Evolutionary conservation across 345 rosid genomes (phyloP).

Genomic region (Salix brachista): DNA sequence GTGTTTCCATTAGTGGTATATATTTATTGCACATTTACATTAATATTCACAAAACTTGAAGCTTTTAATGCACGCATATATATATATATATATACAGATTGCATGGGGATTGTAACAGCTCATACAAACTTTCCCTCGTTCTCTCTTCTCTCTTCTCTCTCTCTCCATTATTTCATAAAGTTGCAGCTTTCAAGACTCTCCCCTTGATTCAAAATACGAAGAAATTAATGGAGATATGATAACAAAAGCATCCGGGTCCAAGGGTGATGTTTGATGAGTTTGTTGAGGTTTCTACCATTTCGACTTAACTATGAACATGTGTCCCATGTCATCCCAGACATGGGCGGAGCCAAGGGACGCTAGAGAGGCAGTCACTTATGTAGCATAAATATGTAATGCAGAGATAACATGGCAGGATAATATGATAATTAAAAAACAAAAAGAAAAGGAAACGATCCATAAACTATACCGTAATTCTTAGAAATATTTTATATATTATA

Average conservation of each 20-base stretch:
- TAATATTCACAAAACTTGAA: constrained; percentile 1
- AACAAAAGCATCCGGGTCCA: constrained; percentile 16
- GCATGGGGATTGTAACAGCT: constrained; percentile 39
- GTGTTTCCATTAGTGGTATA: constrained; percentile 17
- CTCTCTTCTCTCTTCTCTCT: background rate
- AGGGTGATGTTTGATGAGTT: constrained; percentile 6
- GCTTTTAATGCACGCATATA: constrained; percentile 11
- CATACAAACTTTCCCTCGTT: constrained; percentile 20
- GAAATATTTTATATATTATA: too few relatives aligned
- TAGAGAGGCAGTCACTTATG: background rate
- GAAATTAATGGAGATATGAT: constrained; percentile 12
- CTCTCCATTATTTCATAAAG: constrained; percentile 44
- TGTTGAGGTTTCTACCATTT: background rate
- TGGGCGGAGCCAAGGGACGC: background rate
- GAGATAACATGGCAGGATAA: too few relatives aligned
- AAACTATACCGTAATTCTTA: too few relatives aligned
- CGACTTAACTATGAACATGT: background rate
- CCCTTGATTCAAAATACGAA: constrained; percentile 4
- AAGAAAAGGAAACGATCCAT: too few relatives aligned
- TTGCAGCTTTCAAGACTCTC: constrained; percentile 29
- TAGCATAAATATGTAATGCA: too few relatives aligned
- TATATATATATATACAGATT: background rate
- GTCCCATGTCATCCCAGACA: too few relatives aligned
- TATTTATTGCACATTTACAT: background rate
- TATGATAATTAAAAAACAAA: too few relatives aligned